Conservation (phyloP, 1,284 basidiomycete species). For the Phenoliferia sp. region DNA sequence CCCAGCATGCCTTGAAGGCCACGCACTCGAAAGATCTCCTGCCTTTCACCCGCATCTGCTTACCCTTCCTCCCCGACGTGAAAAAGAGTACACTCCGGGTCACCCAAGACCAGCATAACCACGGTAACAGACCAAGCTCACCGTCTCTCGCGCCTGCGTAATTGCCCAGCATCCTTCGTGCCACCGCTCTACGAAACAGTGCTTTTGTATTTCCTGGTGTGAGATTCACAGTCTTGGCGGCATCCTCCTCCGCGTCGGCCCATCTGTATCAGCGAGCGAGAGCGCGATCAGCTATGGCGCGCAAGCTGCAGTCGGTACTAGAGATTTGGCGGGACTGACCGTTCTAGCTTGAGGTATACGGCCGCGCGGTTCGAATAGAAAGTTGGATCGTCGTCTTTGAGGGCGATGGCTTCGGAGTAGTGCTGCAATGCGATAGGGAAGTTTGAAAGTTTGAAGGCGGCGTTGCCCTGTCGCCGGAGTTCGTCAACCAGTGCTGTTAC, state of each 20-base stretch:
- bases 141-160: neutral
- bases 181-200: slow-evolving; percentile 65
- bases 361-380: slow-evolving; percentile 72
- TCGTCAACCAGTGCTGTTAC: neutral
- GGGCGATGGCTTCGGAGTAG: slow-evolving; percentile 66
- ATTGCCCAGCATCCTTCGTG: slow-evolving; percentile 57
- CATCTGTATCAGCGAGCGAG: slow-evolving; percentile 40
- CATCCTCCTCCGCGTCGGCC: slow-evolving; percentile 40
- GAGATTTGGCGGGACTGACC: neutral
- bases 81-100: no score
- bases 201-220: slow-evolving; percentile 58
- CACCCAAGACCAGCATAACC: neutral
- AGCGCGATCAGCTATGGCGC: neutral
- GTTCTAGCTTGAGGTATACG: slow-evolving; percentile 71
- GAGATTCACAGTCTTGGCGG: slow-evolving; percentile 23
- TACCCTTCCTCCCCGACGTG: no score
- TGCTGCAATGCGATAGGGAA: slow-evolving; percentile 57
- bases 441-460: slow-evolving; percentile 55
- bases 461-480: slow-evolving; percentile 50
- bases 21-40: no score
- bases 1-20: no score
- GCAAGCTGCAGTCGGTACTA: neutral
- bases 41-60: no score
- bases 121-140: neutral
- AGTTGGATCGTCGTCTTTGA: slow-evolving; percentile 59